Conservation (phyloP, 2,329 filamentous ascomycete species). For the Hypoxylon sp. region DNA sequence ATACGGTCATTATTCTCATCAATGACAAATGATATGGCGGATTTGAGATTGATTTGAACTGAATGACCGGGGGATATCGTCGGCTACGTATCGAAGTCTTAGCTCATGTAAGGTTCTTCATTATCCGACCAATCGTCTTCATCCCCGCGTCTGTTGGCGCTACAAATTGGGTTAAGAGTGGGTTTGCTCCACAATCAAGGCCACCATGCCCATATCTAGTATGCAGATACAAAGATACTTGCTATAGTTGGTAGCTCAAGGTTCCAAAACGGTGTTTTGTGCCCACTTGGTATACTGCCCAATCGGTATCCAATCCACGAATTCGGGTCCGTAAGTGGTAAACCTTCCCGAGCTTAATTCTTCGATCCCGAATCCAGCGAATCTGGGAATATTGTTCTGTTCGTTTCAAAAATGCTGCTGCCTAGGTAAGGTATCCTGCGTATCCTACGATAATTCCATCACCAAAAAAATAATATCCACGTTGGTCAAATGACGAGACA, state of each 20-base stretch:
- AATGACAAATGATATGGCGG: conserved; percentile 11
- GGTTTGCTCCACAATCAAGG: background rate
- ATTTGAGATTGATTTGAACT: background rate
- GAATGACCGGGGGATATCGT: background rate
- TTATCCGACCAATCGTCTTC: conserved; percentile 35
- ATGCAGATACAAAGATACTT: conserved; percentile 12
- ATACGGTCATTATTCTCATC: conserved; percentile 8
- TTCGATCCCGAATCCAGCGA: background rate
- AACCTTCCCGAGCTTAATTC: conserved; percentile 2
- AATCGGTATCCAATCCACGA: conserved; percentile 48
- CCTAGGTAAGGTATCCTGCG: background rate
- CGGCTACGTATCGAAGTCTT: conserved; percentile 13
- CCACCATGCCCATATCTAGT: conserved; percentile 11
- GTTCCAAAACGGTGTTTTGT: conserved; percentile 22
- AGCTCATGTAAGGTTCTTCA: conserved; percentile 22
- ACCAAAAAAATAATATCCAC: background rate
- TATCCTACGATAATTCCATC: background rate
- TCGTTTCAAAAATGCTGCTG: background rate
- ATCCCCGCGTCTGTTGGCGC: conserved; percentile 28
- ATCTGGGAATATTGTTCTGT: background rate
- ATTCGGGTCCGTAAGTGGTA: conserved; percentile 35
- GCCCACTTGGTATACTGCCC: conserved; percentile 14
- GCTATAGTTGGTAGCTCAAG: conserved; percentile 32
- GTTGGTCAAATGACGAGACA: conserved; percentile 8
- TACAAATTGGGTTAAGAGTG: conserved; percentile 1